Evolutionary conservation across 179 eudicot genomes (phyloP), one percentile per base, ranked within the genome.

Genomic region (Nepenthes alata): DNA sequence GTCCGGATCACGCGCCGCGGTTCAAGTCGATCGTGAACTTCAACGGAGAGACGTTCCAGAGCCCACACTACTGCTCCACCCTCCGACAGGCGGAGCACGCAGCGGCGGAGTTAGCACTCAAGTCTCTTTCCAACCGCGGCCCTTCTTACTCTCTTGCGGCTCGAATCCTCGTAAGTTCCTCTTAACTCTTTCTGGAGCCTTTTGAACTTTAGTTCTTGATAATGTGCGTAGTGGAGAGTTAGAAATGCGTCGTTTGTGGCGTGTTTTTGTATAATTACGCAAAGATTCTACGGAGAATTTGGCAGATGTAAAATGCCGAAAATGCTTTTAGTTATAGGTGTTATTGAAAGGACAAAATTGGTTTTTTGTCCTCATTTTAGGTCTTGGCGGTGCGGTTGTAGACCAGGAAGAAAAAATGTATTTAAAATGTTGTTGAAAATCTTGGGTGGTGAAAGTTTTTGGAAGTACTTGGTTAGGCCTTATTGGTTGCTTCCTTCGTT

Each of bases 1-100:
- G 81, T 56, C 81, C 81, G 0, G 81, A 78, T 72, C 81, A 78
- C 49, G 81, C 81, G n/a, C 81, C 81, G 1, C 51, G 81, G 13
- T 78, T 78, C 41, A 78, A 78, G 39, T 78, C 81, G 0, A 52
- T 78, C 1, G 81, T 78, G 11, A 74, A 69, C 74, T 78, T 78
- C 61, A 78, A 78, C 60, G 81, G 81, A 2, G 81, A 78, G 50
- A 25, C 60, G 5, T 78, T 78, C 13, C 78, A 74, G 71, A 74
- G 78, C 0, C 81, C 81, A 25, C 64, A 68, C 15, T 78, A 70
- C 38, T 78, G 77, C 59, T 68, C 78, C 37, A 78, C 81, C 6
- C 76, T 78, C 11, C 78, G 81, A 11, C 81, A 78, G 51, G 81
- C 81, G 8, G 81, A 78, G 45, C 81, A 78, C 56, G 72, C 81